A percentile compares a stretch with the other conserved stretches of the same genome.
phyloP scores from a whole-genome alignment of 2,329 filamentous ascomycete species.

The Xylariomycetidae sp. region DNA sequence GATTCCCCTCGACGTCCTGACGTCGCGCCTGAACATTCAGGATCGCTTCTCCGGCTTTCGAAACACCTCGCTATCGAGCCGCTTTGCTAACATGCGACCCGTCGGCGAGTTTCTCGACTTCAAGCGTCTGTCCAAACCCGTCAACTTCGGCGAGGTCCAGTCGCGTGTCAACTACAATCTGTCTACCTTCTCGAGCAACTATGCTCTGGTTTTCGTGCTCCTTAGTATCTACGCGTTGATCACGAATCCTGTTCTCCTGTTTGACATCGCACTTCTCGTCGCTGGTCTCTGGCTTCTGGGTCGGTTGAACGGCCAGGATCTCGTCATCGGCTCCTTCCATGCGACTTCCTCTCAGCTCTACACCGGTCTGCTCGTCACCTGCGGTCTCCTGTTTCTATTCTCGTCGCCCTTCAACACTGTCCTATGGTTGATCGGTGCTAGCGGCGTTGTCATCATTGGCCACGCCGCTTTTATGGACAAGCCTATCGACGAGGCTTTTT shows the following conservation, averaged over 20 bases:
- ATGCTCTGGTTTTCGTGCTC: constrained; percentile 89
- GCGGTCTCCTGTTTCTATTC: constrained; percentile 79
- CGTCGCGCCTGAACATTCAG: constrained; percentile 79
- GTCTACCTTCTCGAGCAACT: constrained; percentile 97
- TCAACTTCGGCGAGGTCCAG: constrained; percentile 85
- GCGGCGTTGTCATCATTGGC: constrained; percentile 87
- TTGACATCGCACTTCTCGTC: constrained; percentile 85
- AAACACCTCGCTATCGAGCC: constrained; percentile 69
- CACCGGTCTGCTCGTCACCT: constrained; percentile 77
- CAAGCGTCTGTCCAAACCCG: constrained; percentile 92
- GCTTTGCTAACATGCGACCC: constrained; percentile 90
- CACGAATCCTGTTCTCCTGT: constrained; percentile 80
- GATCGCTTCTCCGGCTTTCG: constrained; percentile 83
- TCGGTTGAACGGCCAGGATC: constrained; percentile 81
- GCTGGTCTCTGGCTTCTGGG: constrained; percentile 88
- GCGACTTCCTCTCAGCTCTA: constrained; percentile 92
- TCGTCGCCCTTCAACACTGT: constrained; percentile 80
- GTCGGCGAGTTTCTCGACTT: constrained; percentile 92
- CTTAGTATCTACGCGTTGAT: constrained; percentile 93
- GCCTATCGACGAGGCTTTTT: constrained; percentile 99
- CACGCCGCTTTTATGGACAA: constrained; percentile 96
- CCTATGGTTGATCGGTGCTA: constrained; percentile 94
- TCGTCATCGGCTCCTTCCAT: constrained; percentile 77
- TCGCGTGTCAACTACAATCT: constrained; percentile 96
- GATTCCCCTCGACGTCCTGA: constrained; percentile 87